Conservation (phyloP, 2,329 filamentous ascomycete genomes). For the Pseudonectria buxi region DNA sequence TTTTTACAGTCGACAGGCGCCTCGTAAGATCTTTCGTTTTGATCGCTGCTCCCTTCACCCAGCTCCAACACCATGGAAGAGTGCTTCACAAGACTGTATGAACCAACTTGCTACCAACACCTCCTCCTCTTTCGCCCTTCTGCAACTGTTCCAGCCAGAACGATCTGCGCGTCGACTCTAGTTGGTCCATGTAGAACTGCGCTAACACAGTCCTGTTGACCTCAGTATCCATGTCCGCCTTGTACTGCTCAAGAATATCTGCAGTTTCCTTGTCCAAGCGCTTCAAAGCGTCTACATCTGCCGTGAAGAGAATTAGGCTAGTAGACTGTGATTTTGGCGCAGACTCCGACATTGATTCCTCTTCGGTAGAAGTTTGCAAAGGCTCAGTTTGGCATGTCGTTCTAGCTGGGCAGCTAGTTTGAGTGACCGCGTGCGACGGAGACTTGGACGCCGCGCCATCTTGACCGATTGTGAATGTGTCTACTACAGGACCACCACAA, state of each 20-base stretch:
- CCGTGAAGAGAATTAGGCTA: slow-evolving; percentile 16
- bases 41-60: too few species aligned
- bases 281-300: slow-evolving; percentile 17
- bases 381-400: too few species aligned
- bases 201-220: slow-evolving; percentile 17
- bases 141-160: slow-evolving; percentile 22
- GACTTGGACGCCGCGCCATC: too few species aligned
- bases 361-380: background rate
- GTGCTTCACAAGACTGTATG: background rate
- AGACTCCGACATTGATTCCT: background rate
- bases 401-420: background rate
- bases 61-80: too few species aligned
- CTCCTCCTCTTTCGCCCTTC: slow-evolving; percentile 9
- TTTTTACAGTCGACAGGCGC: too few species aligned
- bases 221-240: slow-evolving; percentile 20
- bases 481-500: too few species aligned
- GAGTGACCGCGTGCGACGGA: too few species aligned
- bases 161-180: slow-evolving; percentile 18
- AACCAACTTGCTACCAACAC: slow-evolving; percentile 1
- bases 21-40: too few species aligned
- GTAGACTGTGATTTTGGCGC: background rate
- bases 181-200: slow-evolving; percentile 25
- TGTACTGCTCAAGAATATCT: slow-evolving; percentile 26
- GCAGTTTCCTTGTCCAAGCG: slow-evolving; percentile 20
- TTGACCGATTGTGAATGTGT: too few species aligned